Base-by-base conservation (phyloP, 352 stramenopile species). In the Aphanomyces astaci region DNA sequence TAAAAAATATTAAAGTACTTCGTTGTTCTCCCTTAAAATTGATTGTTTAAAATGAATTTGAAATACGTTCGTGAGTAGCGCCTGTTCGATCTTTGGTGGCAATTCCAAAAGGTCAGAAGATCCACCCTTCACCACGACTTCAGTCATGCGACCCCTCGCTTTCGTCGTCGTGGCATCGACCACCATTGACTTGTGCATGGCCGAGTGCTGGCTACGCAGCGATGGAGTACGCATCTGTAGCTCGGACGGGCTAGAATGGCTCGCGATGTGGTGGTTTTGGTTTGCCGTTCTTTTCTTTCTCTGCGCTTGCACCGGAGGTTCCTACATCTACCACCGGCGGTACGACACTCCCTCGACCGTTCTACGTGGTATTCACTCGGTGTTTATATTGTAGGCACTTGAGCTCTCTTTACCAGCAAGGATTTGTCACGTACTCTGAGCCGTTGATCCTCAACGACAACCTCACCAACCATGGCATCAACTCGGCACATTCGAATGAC, bases 231-330 rank as follows among this genome's bases (percentile, higher is more conserved):
- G 84, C 64, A 76, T 90, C 67, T 90, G 82, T 54, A 72, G 76
- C 9, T 59, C 75, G 2, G 82, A 90, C 19, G 73, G 75, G 11
- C 57, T 75, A 5, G 78, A 74, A 10, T 80, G 80, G 72, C 64
- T 81, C 53, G 70, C 75, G 28, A 69, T 79, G 40, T 88, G 79
- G 78, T 90, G 82, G 82, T 79, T 89, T 71, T 90, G 83, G 77
- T 81, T 89, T 66, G 77, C 68, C 33, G 40, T 86, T 56, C 71
- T 89, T 48, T 48, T 88, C 27, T 66, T 86, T 63, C 51, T 68
- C 28, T 59, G 40, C 51, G 40, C 62, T 5, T 68, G 62, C 62
- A 68, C 62, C 9, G 62, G 62, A 30, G 62, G 62, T 11, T 68
- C 62, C 7, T 68, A 68, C 32, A 68, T 68, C 13, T 68, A 68